Evolutionary conservation across 2,329 filamentous ascomycete genomes (phyloP).

Genomic region (Annulohypoxylon truncatum): DNA sequence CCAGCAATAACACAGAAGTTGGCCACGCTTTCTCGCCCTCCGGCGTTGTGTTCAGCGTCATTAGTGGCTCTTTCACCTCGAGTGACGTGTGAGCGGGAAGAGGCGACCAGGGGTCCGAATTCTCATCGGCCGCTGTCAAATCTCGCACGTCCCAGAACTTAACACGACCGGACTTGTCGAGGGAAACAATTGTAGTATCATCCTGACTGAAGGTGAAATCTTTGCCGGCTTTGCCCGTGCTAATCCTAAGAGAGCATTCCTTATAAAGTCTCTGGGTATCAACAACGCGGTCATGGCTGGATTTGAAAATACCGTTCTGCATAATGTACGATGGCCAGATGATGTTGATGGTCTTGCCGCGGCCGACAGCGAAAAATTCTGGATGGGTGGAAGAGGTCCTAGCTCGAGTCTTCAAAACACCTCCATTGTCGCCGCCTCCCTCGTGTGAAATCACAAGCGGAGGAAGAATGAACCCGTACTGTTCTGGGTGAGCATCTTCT

Average conservation of each 20-base stretch:
- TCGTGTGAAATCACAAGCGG: slow-evolving; percentile 82
- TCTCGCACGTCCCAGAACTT: slow-evolving; percentile 98
- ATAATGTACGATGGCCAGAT: slow-evolving; percentile 76
- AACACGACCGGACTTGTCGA: slow-evolving; percentile 95
- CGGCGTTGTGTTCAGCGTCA: slow-evolving; percentile 87
- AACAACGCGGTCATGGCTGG: slow-evolving; percentile 74
- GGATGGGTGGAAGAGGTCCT: slow-evolving; percentile 89
- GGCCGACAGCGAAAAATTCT: slow-evolving; percentile 93
- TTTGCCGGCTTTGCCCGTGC: slow-evolving; percentile 97
- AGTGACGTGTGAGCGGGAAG: slow-evolving; percentile 68
- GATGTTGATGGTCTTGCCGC: slow-evolving; percentile 95
- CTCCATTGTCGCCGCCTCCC: slow-evolving; percentile 90
- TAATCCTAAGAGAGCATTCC: slow-evolving; percentile 91
- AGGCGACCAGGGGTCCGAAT: slow-evolving; percentile 62
- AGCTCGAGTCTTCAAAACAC: slow-evolving; percentile 94
- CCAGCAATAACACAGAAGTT: slow-evolving; percentile 93
- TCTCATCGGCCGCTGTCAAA: slow-evolving; percentile 69
- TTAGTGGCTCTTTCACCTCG: slow-evolving; percentile 86
- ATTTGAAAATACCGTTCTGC: slow-evolving; percentile 71
- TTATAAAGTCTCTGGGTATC: slow-evolving; percentile 89
- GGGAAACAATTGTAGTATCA: slow-evolving; percentile 90
- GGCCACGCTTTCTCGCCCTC: slow-evolving; percentile 96
- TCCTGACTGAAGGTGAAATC: slow-evolving; percentile 98
- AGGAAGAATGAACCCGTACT: slow-evolving; percentile 88
- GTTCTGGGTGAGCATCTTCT: slow-evolving; percentile 81